phyloP scores from a whole-genome alignment of 2,329 filamentous ascomycete genomes.

The Apiospora phragmitis region DNA sequence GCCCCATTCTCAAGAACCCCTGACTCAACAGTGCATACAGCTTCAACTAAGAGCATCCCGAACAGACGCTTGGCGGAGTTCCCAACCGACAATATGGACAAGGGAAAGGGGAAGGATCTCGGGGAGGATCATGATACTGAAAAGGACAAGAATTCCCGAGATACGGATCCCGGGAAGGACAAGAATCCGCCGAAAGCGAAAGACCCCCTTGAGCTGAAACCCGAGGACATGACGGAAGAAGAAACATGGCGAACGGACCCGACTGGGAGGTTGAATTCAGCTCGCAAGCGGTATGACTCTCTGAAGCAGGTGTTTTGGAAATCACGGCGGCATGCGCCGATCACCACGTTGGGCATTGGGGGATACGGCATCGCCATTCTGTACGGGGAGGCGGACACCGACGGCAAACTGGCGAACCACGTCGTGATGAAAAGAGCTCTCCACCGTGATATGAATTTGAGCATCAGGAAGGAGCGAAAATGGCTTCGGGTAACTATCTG shows the following conservation, averaged over 20 bases:
- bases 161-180: background rate
- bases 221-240: background rate
- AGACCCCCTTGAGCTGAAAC: background rate
- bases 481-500: background rate
- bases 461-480: background rate
- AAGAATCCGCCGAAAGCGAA: background rate
- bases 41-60: background rate
- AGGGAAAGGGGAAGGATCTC: background rate
- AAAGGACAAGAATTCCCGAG: background rate
- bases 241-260: background rate
- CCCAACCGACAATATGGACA: background rate
- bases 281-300: background rate
- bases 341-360: background rate
- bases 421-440: background rate
- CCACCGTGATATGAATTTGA: background rate
- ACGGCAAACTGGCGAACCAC: background rate
- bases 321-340: background rate
- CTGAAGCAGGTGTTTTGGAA: background rate
- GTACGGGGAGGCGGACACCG: background rate
- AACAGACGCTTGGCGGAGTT: background rate
- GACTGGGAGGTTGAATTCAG: background rate
- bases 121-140: background rate
- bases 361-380: background rate
- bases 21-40: background rate
- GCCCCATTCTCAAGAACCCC: background rate